Evolutionary conservation across 192 early-diverging fungal genomes (phyloP).

Genomic region (Physocladia obscura): DNA sequence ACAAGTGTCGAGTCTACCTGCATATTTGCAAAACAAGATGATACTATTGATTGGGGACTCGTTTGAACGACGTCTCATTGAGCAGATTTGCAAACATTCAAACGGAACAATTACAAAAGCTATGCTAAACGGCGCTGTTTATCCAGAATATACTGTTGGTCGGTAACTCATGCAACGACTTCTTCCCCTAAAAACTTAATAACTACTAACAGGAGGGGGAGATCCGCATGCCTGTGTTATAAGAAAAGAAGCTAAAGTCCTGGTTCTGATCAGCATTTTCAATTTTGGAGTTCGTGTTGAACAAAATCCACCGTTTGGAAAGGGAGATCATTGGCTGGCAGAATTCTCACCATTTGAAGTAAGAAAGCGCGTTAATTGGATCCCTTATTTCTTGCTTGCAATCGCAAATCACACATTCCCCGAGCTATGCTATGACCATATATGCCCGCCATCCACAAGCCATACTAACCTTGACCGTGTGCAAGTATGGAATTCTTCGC

Average conservation of each 20-base stretch:
- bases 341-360: neutral
- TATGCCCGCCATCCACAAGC: too few species aligned
- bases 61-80: neutral
- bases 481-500: neutral
- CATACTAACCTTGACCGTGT: too few species aligned
- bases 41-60: constrained; percentile 14
- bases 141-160: too few species aligned
- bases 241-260: neutral
- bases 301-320: neutral
- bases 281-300: neutral
- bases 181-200: too few species aligned
- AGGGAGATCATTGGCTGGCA: neutral
- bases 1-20: neutral
- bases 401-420: neutral
- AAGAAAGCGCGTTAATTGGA: neutral
- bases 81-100: neutral
- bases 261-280: neutral
- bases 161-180: too few species aligned
- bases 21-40: neutral
- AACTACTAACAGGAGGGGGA: too few species aligned
- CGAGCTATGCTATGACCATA: too few species aligned
- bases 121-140: too few species aligned
- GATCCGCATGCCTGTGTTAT: neutral
- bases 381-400: neutral
- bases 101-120: neutral